Base-by-base conservation (phyloP, 495 filamentous ascomycete genomes). In the Hypoxylon fragiforme region DNA sequence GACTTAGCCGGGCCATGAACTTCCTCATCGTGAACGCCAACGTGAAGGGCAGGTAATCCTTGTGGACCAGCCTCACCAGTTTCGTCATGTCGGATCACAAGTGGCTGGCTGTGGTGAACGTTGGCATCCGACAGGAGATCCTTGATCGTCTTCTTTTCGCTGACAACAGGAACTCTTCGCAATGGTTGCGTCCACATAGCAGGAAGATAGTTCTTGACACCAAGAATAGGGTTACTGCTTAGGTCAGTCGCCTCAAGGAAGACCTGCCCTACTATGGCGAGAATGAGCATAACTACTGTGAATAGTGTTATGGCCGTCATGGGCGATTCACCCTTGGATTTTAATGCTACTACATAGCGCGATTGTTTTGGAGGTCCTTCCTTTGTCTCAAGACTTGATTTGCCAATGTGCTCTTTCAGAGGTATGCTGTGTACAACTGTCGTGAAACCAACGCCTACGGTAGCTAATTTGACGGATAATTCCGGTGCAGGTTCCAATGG, bases 371-470 rank as follows among this genome's bases (percentile, higher is more conserved):
- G 62, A 16, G 75, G 77, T 20, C 70, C 75, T 52, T 67, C 73
- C 50, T 73, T 80, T 31, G 58, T 60, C 31, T 59, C 72, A 54
- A 60, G 69, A 41, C 67, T 75, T 54, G 73, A 78, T 13, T 80
- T 81, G 13, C 77, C 68, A 39, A 68, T 32, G 18, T 67, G 58
- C 35, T 62, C 66, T 36, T 66, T 78, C 19, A 98, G 82, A 0
- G 89, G 85, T 54, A 97, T 74, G 15, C 88, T 88, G 71, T 96
- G 90, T 26, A 96, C 86, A 37, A 91, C 85, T 36, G 91, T 81
- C 7, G 88, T 92, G 68, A 91, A 92, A 48, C 86, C 89, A 67
- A 95, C 85, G 54, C 86, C 89, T 38, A 89, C 85, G 40, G 89
- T 94, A 13, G 91, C 92, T 5, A 98, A 79, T 60, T 89, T 91